Conservation (phyloP, 2,329 filamentous ascomycete genomes). For the Aspergillus caelatus region DNA sequence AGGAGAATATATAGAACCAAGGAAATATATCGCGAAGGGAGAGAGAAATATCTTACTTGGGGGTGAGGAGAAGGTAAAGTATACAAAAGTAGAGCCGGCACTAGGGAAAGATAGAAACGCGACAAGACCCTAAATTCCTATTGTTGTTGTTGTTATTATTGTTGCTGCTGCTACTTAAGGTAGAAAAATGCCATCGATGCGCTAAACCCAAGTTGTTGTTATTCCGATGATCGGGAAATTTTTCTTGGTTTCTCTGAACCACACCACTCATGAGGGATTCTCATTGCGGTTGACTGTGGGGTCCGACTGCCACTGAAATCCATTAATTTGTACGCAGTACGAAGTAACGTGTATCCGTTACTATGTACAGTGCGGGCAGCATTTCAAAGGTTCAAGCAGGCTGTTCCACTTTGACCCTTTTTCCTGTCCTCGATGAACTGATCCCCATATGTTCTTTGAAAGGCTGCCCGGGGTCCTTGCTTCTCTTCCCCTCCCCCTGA, state of each 20-base stretch:
- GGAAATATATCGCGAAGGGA: conserved; percentile 9
- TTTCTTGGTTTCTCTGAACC: not conserved
- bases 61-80: not conserved
- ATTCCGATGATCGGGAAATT: not conserved
- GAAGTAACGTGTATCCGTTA: not conserved
- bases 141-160: conserved; percentile 9
- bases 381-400: not conserved
- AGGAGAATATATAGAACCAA: conserved; percentile 1
- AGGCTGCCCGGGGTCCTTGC: too few relatives aligned
- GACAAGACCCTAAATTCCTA: not conserved
- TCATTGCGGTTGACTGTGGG: not conserved
- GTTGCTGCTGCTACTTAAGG: not conserved
- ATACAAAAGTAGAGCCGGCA: not conserved
- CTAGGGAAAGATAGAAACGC: not conserved
- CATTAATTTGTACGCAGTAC: not conserved
- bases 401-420: not conserved
- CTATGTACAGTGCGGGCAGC: not conserved
- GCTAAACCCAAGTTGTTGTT: conserved; percentile 2
- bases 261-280: not conserved
- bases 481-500: too few relatives aligned
- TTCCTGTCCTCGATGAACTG: not conserved
- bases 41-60: not conserved
- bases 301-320: not conserved
- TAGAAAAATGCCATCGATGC: conserved; percentile 1
- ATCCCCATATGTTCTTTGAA: not conserved